These are phyloP conservation scores for Paspalum notatum DNA, from an alignment of 176 grass and related monocot genomes.

Conservation along the genomic window DNA sequence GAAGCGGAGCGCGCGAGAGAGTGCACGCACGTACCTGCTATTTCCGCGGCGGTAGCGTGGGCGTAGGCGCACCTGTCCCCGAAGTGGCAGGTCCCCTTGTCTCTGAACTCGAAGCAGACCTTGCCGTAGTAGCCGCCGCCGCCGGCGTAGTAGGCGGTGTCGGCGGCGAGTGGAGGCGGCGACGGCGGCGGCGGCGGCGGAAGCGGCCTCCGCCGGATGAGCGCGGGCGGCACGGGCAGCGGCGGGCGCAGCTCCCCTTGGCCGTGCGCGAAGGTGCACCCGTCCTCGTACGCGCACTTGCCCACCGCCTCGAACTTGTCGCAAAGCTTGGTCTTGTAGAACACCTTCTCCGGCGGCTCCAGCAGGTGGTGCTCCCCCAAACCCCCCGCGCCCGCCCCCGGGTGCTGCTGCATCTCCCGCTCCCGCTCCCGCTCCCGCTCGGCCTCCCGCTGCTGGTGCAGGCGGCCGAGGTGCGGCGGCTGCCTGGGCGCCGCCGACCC, in stretches of 20 bases:
- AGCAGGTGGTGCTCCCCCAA: background rate
- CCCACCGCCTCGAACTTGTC: constrained; percentile 29
- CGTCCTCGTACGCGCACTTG: constrained; percentile 40
- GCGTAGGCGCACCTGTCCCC: constrained; percentile 48
- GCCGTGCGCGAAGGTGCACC: constrained; percentile 68
- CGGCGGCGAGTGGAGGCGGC: background rate
- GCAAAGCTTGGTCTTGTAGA: constrained; percentile 64
- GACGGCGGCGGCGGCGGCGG: background rate
- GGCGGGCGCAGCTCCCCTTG: constrained; percentile 50
- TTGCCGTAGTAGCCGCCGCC: background rate
- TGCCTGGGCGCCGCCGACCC: background rate
- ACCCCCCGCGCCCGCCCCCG: background rate
- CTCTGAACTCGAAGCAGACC: constrained; percentile 53
- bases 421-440: background rate
- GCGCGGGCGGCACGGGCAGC: background rate
- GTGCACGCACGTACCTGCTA: background rate
- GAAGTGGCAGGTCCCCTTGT: constrained; percentile 40
- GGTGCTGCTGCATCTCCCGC: background rate
- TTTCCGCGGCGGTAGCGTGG: constrained; percentile 15
- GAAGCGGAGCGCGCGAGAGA: background rate
- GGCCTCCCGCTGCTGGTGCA: background rate
- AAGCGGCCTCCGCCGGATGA: background rate
- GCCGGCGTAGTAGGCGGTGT: background rate
- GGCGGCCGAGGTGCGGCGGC: background rate
- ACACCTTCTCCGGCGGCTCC: constrained; percentile 36